A percentile compares a stretch with the other conserved stretches of the same genome.
Conservation (phyloP, 805 yeast genomes). For the Myxozyma lipomycoides region DNA sequence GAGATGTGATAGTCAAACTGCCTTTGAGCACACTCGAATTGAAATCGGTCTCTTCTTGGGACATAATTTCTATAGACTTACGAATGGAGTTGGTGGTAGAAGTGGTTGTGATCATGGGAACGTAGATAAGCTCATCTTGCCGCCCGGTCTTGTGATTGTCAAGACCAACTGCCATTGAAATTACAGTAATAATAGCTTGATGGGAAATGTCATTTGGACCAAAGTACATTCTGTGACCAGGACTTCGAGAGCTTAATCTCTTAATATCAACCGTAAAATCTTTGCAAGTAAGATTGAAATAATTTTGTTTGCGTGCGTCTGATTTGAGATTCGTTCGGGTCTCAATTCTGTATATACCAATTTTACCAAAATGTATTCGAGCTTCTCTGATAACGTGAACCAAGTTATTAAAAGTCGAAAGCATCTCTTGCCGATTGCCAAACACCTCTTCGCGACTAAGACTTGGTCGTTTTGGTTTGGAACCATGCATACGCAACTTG, state of each 20-base stretch:
- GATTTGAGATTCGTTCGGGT: not conserved
- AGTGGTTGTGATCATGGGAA: slow-evolving; percentile 39
- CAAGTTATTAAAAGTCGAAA: slow-evolving; percentile 32
- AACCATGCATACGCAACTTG: not conserved
- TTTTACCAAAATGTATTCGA: slow-evolving; percentile 36
- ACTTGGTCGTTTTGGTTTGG: not conserved
- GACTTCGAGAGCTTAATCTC: slow-evolving; percentile 40
- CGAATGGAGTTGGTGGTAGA: slow-evolving; percentile 39
- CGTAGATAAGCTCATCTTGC: slow-evolving; percentile 40
- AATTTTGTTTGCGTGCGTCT: slow-evolving; percentile 6
- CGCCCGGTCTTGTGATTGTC: slow-evolving; percentile 28
- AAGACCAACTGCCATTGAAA: slow-evolving; percentile 38
- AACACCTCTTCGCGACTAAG: not conserved
- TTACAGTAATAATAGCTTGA: slow-evolving; percentile 38
- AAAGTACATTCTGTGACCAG: slow-evolving; percentile 41
- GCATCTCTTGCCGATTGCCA: slow-evolving; percentile 25
- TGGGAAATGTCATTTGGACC: slow-evolving; percentile 39
- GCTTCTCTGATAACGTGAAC: slow-evolving; percentile 38
- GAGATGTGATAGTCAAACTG: slow-evolving; percentile 37
- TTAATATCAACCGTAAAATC: slow-evolving; percentile 40
- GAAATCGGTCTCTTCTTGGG: slow-evolving; percentile 27
- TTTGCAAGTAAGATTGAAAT: slow-evolving; percentile 29
- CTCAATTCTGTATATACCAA: slow-evolving; percentile 36
- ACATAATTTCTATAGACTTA: slow-evolving; percentile 36
- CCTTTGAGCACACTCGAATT: slow-evolving; percentile 35